phyloP scores from a whole-genome alignment of 139 green algal species.

The Chlamydomonas sp. region DNA sequence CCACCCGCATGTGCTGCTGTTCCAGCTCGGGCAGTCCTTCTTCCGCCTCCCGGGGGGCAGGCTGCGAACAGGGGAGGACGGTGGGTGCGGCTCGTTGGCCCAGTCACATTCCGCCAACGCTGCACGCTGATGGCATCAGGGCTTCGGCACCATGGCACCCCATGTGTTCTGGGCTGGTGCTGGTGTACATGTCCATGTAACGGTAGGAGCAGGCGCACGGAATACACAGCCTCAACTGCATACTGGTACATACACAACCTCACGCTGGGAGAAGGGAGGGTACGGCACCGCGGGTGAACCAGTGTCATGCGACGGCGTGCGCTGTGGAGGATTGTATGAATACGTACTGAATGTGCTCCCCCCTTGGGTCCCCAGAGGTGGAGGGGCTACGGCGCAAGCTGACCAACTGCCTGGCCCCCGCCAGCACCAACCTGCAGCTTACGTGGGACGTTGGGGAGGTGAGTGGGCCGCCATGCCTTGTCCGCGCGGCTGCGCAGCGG shows the following conservation, averaged over 20 bases:
- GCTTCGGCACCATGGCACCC: no score
- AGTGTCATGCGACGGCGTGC: no score
- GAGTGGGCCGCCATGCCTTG: not conserved
- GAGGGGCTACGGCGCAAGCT: slow-evolving; percentile 92
- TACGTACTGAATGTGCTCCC: not conserved
- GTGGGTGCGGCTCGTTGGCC: slow-evolving; percentile 50
- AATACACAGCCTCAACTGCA: no score
- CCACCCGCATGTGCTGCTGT: slow-evolving; percentile 92
- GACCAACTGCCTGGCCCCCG: slow-evolving; percentile 75
- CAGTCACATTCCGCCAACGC: no score
- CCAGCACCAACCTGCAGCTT: slow-evolving; percentile 51
- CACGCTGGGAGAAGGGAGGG: no score
- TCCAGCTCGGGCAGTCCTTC: slow-evolving; percentile 82
- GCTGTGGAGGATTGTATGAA: not conserved
- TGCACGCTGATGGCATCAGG: no score
- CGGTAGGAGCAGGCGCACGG: no score
- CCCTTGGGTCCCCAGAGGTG: slow-evolving; percentile 71
- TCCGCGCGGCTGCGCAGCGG: not conserved
- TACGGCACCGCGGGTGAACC: no score
- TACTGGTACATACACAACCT: no score
- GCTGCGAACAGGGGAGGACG: slow-evolving; percentile 91
- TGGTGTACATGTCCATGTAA: no score
- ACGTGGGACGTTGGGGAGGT: slow-evolving; percentile 64
- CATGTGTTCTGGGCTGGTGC: no score
- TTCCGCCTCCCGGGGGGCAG: slow-evolving; percentile 93